A percentile compares a stretch with the other conserved stretches of the same genome.
phyloP scores from a whole-genome alignment of 2,329 filamentous ascomycete genomes.

The Alternaria burnsii region DNA sequence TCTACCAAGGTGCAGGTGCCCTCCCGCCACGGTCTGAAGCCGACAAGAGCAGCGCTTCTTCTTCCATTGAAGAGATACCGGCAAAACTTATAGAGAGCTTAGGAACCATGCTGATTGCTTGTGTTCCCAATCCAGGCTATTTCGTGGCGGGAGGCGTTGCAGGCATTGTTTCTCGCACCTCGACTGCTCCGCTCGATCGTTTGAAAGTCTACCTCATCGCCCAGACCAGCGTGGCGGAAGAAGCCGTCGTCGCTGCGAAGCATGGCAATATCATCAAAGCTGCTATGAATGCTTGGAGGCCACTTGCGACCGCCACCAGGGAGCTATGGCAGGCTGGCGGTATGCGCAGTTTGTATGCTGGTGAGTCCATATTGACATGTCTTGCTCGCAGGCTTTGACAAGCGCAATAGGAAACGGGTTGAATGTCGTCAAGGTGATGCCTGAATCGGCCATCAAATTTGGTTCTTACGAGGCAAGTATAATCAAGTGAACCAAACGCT shows the following conservation, averaged over 20 bases:
- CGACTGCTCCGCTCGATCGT: conserved; percentile 94
- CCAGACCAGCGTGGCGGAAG: conserved; percentile 73
- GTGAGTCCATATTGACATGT: conserved; percentile 60
- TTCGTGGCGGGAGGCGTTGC: conserved; percentile 95
- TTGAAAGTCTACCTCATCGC: conserved; percentile 98
- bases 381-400: conserved; percentile 20
- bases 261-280: conserved; percentile 72
- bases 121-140: conserved; percentile 90
- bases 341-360: conserved; percentile 88
- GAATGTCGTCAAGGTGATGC: conserved; percentile 98
- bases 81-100: conserved; percentile 44
- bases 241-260: conserved; percentile 72
- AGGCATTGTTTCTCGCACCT: conserved; percentile 92
- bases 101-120: conserved; percentile 63
- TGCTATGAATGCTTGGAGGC: conserved; percentile 70
- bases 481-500: background rate
- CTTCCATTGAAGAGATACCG: conserved; percentile 34
- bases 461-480: conserved; percentile 82
- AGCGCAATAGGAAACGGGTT: conserved; percentile 80
- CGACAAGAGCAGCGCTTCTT: conserved; percentile 34
- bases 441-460: conserved; percentile 97
- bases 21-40: conserved; percentile 50
- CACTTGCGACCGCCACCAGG: conserved; percentile 75
- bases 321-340: conserved; percentile 88
- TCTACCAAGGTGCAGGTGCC: conserved; percentile 34